Evolutionary conservation across 2,329 filamentous ascomycete genomes (phyloP).

Genomic region (Phaeophleospora eucalypticola): DNA sequence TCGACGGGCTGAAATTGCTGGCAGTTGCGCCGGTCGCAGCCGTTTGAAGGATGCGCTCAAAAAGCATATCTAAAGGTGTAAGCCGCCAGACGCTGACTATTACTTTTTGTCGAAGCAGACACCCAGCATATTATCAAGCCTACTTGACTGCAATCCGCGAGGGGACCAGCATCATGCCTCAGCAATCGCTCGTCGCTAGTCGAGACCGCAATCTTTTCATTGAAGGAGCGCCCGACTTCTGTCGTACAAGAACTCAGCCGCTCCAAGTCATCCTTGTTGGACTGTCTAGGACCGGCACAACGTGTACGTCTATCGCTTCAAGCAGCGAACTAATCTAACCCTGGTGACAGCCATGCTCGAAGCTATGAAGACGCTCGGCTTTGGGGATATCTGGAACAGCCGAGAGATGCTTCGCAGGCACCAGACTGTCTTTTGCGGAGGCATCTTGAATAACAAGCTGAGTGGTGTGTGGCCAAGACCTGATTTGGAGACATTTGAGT

Average conservation of each 20-base stretch:
- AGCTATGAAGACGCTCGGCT: conserved; percentile 8
- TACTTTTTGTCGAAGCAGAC: too few relatives aligned
- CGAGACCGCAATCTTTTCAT: conserved; percentile 3
- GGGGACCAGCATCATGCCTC: background rate
- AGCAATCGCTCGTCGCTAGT: background rate
- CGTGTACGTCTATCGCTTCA: background rate
- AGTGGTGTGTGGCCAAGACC: background rate
- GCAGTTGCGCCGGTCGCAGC: too few relatives aligned
- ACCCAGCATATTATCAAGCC: too few relatives aligned
- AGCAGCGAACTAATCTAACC: background rate
- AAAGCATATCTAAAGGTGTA: too few relatives aligned
- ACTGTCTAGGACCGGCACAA: conserved; percentile 2
- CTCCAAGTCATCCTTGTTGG: conserved; percentile 8
- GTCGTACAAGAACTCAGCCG: background rate
- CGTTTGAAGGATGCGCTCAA: too few relatives aligned
- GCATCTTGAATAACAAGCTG: background rate
- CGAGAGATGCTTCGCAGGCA: conserved; percentile 5
- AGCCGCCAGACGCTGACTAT: too few relatives aligned
- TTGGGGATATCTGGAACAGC: conserved; percentile 5
- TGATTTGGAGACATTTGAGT: conserved; percentile 4
- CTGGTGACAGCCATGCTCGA: conserved; percentile 11
- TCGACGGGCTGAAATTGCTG: too few relatives aligned
- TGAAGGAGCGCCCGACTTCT: conserved; percentile 2
- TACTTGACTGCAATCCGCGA: too few relatives aligned
- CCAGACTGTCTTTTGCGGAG: background rate